Percentiles rank a stretch among this genome's conserved stretches.
Evolutionary conservation across 2,329 filamentous ascomycete species (phyloP).

Genomic region (Fusarium multiceps): DNA sequence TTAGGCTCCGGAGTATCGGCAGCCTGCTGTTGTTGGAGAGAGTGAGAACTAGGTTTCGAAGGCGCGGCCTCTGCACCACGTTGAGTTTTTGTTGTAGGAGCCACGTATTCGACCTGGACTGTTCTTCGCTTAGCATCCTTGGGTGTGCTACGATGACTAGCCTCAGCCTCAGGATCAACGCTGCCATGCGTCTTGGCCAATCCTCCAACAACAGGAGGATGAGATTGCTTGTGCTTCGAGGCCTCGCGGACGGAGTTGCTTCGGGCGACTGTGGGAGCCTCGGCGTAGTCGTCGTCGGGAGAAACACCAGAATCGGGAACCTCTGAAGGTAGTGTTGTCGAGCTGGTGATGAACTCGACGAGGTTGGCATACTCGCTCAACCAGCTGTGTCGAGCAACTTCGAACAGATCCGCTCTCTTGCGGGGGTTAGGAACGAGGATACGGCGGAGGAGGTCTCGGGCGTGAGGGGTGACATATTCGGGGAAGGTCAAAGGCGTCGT

Average conservation of each 20-base stretch:
- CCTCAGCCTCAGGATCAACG: conserved; percentile 74
- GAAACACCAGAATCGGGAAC: conserved; percentile 83
- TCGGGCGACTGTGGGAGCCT: conserved; percentile 75
- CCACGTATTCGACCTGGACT: conserved; percentile 97
- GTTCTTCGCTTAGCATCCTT: conserved; percentile 93
- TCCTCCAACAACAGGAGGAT: conserved; percentile 66
- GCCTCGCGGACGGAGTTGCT: conserved; percentile 94
- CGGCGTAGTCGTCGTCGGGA: conserved; percentile 63
- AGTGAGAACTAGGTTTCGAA: conserved; percentile 42
- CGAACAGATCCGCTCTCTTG: conserved; percentile 94
- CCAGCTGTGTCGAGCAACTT: conserved; percentile 98
- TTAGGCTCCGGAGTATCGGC: conserved; percentile 49
- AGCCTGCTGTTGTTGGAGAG: conserved; percentile 59
- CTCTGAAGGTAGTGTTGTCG: conserved; percentile 86
- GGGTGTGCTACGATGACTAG: conserved; percentile 69
- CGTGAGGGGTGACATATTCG: conserved; percentile 98
- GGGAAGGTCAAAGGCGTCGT: conserved; percentile 97
- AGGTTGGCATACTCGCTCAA: conserved; percentile 96
- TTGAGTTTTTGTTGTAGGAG: conserved; percentile 85
- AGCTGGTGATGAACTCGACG: conserved; percentile 96
- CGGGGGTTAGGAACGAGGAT: conserved; percentile 96
- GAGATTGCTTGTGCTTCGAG: conserved; percentile 71
- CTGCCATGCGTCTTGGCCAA: conserved; percentile 79
- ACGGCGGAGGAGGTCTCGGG: conserved; percentile 88
- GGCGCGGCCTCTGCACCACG: conserved; percentile 64